These are phyloP conservation scores for Ocimum tenuiflorum DNA, from an alignment of 257 asterid species.

Conservation along the genomic window DNA sequence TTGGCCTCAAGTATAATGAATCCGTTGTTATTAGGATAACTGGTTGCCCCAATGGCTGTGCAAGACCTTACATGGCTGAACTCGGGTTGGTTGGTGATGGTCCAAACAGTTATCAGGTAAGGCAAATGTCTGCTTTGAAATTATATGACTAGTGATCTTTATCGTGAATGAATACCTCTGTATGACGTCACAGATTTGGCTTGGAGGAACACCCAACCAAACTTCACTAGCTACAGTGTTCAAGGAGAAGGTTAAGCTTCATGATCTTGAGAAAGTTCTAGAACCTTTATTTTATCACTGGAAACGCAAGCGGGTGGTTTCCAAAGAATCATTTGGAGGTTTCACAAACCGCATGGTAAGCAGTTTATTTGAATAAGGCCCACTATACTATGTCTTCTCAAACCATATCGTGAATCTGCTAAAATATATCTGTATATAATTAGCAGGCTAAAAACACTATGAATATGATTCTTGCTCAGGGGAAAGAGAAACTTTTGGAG, in stretches of 20 bases:
- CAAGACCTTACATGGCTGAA: constrained; percentile 99
- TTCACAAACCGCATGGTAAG: constrained; percentile 79
- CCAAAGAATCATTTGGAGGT: constrained; percentile 85
- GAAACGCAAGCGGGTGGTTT: constrained; percentile 56
- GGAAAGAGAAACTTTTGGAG: constrained; percentile 67
- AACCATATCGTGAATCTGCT: not conserved
- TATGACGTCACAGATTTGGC: constrained; percentile 58
- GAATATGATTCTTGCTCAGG: constrained; percentile 35
- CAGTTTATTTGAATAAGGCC: constrained; percentile 2
- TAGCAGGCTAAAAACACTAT: not conserved
- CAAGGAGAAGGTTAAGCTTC: constrained; percentile 85
- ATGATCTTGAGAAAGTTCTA: constrained; percentile 80
- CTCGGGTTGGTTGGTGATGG: constrained; percentile 97
- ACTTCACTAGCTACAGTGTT: constrained; percentile 62
- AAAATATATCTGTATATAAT: not conserved
- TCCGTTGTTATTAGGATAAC: constrained; percentile 85
- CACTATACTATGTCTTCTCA: not conserved
- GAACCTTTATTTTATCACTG: constrained; percentile 91
- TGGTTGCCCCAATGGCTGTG: constrained; percentile 99
- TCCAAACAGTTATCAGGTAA: constrained; percentile 93
- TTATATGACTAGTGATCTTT: not conserved
- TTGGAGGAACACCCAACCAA: constrained; percentile 89
- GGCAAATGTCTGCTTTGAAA: not conserved
- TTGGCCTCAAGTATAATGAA: constrained; percentile 81
- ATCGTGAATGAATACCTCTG: not conserved